These are phyloP conservation scores for Metschnikowia lunata DNA, from an alignment of 805 yeast species.

Conservation along the genomic window DNA sequence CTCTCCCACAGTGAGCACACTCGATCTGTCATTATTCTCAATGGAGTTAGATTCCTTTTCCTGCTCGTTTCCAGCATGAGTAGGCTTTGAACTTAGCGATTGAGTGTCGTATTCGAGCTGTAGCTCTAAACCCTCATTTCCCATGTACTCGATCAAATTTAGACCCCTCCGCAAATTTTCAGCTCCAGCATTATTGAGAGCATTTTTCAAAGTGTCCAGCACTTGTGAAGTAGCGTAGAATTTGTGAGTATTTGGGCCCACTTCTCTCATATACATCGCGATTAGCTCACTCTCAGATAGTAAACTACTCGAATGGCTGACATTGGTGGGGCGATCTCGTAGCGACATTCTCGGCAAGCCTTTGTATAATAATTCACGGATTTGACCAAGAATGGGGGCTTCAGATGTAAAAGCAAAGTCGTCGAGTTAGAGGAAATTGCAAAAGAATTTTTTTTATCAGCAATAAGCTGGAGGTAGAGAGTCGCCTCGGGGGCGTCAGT, in stretches of 20 bases:
- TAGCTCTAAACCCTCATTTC: constrained; percentile 3
- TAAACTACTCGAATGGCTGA: not conserved
- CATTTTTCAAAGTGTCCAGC: constrained; percentile 5
- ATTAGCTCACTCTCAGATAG: constrained; percentile 5
- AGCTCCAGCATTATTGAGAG: not conserved
- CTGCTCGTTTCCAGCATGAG: no score
- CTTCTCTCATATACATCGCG: constrained; percentile 5
- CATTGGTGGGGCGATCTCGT: not conserved
- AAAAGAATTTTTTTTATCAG: no score
- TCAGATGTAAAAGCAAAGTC: no score
- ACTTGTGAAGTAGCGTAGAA: constrained; percentile 4
- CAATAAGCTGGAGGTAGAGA: no score
- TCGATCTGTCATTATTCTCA: no score
- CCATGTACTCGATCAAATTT: constrained; percentile 4
- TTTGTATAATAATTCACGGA: not conserved
- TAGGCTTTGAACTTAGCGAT: not conserved
- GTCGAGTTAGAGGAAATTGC: no score
- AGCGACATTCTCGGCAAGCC: constrained; percentile 1
- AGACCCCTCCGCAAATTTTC: constrained; percentile 3
- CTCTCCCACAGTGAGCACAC: not conserved
- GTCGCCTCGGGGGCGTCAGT: not conserved
- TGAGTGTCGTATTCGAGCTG: constrained; percentile 1
- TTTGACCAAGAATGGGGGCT: no score
- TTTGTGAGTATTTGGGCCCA: not conserved
- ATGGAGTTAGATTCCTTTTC: no score